A percentile compares a stretch with the other conserved stretches of the same genome.
Conservation (phyloP, 495 filamentous ascomycete species). For the Daldinia concentrica region DNA sequence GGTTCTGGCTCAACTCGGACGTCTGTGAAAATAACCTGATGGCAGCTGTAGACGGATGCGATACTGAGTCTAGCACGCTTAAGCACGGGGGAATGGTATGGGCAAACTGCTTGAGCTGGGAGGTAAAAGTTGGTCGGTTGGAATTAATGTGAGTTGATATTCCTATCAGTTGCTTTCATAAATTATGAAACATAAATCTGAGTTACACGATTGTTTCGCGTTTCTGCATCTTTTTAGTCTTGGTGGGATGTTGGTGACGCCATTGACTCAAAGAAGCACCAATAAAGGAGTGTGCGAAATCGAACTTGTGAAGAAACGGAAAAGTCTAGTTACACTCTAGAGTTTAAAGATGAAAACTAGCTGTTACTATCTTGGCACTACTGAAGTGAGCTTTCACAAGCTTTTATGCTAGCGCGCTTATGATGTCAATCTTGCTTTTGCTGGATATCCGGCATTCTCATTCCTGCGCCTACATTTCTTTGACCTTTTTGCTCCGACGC, state of each 20-base stretch:
- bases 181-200: neutral
- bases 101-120: too few relatives aligned
- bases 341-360: neutral
- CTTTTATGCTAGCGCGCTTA: slow-evolving; percentile 28
- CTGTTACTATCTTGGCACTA: slow-evolving; percentile 13
- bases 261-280: slow-evolving; percentile 24
- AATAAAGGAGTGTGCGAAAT: slow-evolving; percentile 2
- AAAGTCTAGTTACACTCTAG: slow-evolving; percentile 5
- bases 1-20: too few relatives aligned
- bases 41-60: too few relatives aligned
- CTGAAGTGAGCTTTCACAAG: slow-evolving; percentile 31
- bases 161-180: too few relatives aligned
- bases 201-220: neutral
- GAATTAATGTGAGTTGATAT: too few relatives aligned
- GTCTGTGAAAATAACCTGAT: too few relatives aligned
- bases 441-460: slow-evolving; percentile 9
- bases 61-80: too few relatives aligned
- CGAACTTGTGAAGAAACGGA: slow-evolving; percentile 20
- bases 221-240: slow-evolving; percentile 5
- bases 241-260: slow-evolving; percentile 34
- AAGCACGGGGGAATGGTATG: too few relatives aligned
- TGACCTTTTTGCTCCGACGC: neutral
- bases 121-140: too few relatives aligned
- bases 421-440: slow-evolving; percentile 39
- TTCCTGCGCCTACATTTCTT: slow-evolving; percentile 23